Base-by-base conservation (phyloP, 352 stramenopile species). In the Pythium folliculosum region DNA sequence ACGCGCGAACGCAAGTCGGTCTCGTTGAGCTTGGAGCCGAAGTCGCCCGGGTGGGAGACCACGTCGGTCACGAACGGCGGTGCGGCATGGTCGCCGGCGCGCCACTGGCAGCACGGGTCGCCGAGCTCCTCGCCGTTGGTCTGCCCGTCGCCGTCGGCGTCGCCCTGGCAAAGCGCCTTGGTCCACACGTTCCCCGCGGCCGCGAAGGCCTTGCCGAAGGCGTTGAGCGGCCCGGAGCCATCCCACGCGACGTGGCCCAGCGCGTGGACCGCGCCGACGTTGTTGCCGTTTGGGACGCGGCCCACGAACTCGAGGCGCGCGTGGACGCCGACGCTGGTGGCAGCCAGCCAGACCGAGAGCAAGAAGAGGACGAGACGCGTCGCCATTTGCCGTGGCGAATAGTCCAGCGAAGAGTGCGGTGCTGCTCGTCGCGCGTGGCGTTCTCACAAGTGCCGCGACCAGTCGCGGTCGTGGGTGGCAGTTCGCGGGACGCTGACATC, bases 81-180 rank as follows among this genome's bases (percentile, higher is more conserved):
- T 0, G 32, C 25, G 22, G 23, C 55, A 9, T 47, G 40, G 1
- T 72, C 86, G 30, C 48, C 55, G 13, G 23, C 13, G 3, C 37
- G 19, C 88, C 88, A 96, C 52, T 72, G 81, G 69, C 88, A 96
- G 75, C 89, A 93, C 16, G 87, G 85, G 53, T 96, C 88, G 32
- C 88, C 86, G 5, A 96, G 80, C 54, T 96, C 88, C 67, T 92
- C 76, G 40, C 88, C 88, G 67, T 96, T 96, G 16, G 81, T 92
- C 70, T 86, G 88, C 21, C 89, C 89, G 57, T 96, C 89, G 60
- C 80, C 81, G 61, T 96, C 89, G 30, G 82, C 77, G 67, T 96
- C 89, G 35, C 74, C 67, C 48, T 84, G 43, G 55, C 88, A 96
- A 25, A 96, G 64, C 22, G 63, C 43, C 5, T 53, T 43, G 17